A percentile compares a stretch with the other conserved stretches of the same genome.
phyloP scores from a whole-genome alignment of 441 rosid species.

The Populus hybrid region DNA sequence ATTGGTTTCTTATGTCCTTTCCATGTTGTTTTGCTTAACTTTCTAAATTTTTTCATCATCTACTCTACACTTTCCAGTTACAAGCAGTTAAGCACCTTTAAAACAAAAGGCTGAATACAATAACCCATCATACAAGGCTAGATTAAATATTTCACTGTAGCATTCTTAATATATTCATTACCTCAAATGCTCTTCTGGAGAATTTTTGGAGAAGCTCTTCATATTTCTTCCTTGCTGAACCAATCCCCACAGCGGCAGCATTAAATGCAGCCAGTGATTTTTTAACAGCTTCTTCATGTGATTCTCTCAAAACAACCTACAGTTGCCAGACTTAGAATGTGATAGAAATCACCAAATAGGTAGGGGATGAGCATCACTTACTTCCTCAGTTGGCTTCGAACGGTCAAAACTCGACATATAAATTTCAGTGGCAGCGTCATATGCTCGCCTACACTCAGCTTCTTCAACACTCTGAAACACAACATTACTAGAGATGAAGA shows the following conservation, averaged over 20 bases:
- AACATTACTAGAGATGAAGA: background rate
- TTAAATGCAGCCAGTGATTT: slow-evolving; percentile 67
- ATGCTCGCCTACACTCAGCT: slow-evolving; percentile 91
- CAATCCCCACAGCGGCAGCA: slow-evolving; percentile 84
- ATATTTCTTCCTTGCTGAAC: slow-evolving; percentile 72
- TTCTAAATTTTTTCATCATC: background rate
- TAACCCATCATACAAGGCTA: background rate
- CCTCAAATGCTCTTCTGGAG: slow-evolving; percentile 82
- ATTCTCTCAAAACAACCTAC: slow-evolving; percentile 81
- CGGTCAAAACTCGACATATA: slow-evolving; percentile 72
- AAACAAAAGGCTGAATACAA: background rate
- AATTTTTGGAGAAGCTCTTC: slow-evolving; percentile 88
- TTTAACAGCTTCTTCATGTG: slow-evolving; percentile 85
- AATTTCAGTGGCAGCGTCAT: slow-evolving; percentile 72
- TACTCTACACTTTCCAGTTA: background rate
- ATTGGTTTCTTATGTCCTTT: background rate
- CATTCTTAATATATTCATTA: slow-evolving; percentile 23
- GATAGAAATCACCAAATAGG: slow-evolving; percentile 19
- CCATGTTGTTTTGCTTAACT: background rate
- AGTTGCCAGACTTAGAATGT: slow-evolving; percentile 33
- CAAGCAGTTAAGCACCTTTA: background rate
- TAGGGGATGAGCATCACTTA: slow-evolving; percentile 35
- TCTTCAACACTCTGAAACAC: no score
- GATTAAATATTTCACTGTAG: background rate
- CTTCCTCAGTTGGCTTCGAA: slow-evolving; percentile 85